Evolutionary conservation across 2,329 filamentous ascomycete genomes (phyloP), one percentile per base, ranked within the genome.

Genomic region (Didymella pomorum): DNA sequence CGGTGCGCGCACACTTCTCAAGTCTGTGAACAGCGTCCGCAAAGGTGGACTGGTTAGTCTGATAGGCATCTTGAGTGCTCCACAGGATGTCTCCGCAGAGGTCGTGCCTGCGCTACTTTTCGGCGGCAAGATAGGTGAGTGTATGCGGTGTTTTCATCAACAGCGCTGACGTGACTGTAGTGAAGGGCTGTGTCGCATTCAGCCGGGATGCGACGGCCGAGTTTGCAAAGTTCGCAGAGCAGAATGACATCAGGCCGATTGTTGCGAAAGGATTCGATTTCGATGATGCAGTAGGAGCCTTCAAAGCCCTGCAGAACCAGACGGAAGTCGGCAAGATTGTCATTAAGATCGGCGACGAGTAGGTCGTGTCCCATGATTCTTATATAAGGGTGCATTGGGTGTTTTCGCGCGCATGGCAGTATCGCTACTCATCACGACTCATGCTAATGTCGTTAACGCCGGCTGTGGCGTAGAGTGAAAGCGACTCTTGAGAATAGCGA

Each of bases 21-120:
- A 84, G 68, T 82, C 80, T 50, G 71, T 85, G 31, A 72, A 79
- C 10, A 77, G 77, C 18, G 74, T 81, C 3, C 75, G 78, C 0
- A 75, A 71, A 29, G 82, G 81, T 1, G 84, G 83, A 0, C 62
- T 80, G 25, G 78, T 85, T 39, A 73, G 77, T 45, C 68, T 80
- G 11, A 79, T 84, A 43, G 83, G 83, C 0, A 81, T 79, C 41
- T 55, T 79, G n/a, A 53, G 55, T 37, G 59, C 48, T 21, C 44
- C 53, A 44, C 47, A 65, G 20, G 41, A 56, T 20, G 4, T 59
- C 8, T 41, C 59, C 2, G 50, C 44, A 4, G 62, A 65, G 1
- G 39, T 71, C 1, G 26, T 71, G 1, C 63, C 65, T 1, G 35
- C 28, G 16, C 28, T 69, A 4, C 28, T 69, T 7, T 64, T 64